Percentiles rank a stretch among this genome's conserved stretches.
Conservation (phyloP, 345 rosid species). For the Ceriops decandra region DNA sequence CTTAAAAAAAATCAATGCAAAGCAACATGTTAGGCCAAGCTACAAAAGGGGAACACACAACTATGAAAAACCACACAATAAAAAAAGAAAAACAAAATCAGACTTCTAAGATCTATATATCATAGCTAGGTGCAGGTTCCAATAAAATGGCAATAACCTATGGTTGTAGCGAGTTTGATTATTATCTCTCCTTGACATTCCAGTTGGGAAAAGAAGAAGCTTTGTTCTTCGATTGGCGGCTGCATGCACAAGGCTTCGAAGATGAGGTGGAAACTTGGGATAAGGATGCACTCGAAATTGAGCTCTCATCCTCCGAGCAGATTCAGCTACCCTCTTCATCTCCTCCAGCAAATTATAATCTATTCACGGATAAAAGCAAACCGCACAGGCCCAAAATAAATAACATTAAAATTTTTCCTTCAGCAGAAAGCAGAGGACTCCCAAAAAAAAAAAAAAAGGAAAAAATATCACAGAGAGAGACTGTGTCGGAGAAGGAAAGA, state of each 20-base stretch:
- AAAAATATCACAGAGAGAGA: background rate
- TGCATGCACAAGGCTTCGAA: conserved; percentile 42
- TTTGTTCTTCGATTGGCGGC: conserved; percentile 60
- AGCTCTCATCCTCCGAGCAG: conserved; percentile 57
- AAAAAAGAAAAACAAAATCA: too few species aligned
- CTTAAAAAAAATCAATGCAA: too few species aligned
- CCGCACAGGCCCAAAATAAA: too few species aligned
- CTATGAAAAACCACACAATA: too few species aligned
- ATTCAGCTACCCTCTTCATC: conserved; percentile 68
- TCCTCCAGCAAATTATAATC: conserved; percentile 88
- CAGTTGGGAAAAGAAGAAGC: conserved; percentile 55
- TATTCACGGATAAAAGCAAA: conserved; percentile 5
- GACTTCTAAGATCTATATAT: too few species aligned
- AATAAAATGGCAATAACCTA: conserved; percentile 26
- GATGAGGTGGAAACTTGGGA: conserved; percentile 32
- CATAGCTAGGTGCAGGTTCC: too few species aligned
- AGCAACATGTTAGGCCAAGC: too few species aligned
- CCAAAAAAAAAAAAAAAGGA: background rate
- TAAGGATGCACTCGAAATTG: conserved; percentile 37
- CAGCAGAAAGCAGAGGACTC: too few species aligned
- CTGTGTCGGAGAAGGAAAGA: too few species aligned
- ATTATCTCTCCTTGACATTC: conserved; percentile 69
- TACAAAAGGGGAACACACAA: too few species aligned
- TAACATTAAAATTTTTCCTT: too few species aligned
- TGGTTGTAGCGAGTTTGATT: conserved; percentile 51